Base-by-base conservation (phyloP, 2,329 filamentous ascomycete species). In the Fusarium burgessii region DNA sequence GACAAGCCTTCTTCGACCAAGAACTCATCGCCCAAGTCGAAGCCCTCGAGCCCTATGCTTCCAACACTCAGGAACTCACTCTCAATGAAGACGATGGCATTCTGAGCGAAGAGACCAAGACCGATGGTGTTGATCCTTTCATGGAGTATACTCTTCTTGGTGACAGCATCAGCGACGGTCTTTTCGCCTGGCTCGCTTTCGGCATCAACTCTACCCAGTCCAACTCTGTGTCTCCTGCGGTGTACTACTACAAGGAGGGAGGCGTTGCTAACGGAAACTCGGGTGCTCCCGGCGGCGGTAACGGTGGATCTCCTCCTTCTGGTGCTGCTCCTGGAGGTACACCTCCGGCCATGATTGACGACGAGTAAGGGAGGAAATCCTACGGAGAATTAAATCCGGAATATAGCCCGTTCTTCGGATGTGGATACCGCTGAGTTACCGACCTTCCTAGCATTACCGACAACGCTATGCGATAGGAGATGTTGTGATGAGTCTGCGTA, bases 1-100 rank as follows among this genome's bases (percentile, higher is more conserved):
- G 89, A n/a, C 89, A 92, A 77, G 78, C 89, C 58, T 91, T 89
- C 81, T 88, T 90, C 75, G 88, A 90, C 77, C 86, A 90, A 74
- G 82, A 83, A 58, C 84, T 91, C 36, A 84, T 89, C 65, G 66
- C 78, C 7, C 75, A 81, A 25, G 87, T 90, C 49, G 86, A 89
- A 63, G 74, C 78, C 20, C 79, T 80, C 1, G 74, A 78, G 4
- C 88, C 88, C 1, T 88, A 88, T 77, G 77, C 72, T 42, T 77
- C 76, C 58, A 88, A 87, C 77, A 82, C 78, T 0, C 82, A 85
- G 71, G 70, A 77, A 0, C 60, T 86, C 35, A 89, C 85, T 6
- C 79, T 76, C 40, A 91, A 91, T 75, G 79, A 78, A 5, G 81
- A 87, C 0, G 89, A 91, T 71, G 38, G 60, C 17, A 75, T 78